Evolutionary conservation across 768 basidiomycete genomes (phyloP).

Genomic region (Podaxis mareebaensis): DNA sequence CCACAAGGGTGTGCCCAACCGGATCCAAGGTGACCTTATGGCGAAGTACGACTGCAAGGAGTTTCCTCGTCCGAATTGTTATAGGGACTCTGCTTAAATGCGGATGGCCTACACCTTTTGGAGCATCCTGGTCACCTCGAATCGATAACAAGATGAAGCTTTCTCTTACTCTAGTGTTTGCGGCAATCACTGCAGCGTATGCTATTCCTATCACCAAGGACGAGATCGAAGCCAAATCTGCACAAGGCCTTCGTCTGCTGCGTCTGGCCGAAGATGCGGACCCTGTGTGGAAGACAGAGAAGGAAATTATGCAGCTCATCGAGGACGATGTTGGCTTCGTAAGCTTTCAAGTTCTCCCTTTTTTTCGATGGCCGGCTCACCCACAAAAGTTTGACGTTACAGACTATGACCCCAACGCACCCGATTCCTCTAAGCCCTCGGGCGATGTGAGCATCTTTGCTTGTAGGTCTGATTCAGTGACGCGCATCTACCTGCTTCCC

Average conservation of each 20-base stretch:
- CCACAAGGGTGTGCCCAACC: neutral
- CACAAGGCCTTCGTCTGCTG: conserved; percentile 32
- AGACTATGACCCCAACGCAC: conserved; percentile 25
- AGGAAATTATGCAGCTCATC: conserved; percentile 30
- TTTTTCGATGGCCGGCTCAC: neutral
- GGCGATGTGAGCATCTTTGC: neutral
- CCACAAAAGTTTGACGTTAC: conserved; percentile 33
- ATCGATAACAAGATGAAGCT: neutral
- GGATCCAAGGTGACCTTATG: neutral
- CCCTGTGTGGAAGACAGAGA: conserved; percentile 33
- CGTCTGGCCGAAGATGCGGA: conserved; percentile 29
- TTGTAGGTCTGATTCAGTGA: neutral
- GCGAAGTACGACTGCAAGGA: neutral
- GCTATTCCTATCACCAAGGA: conserved; percentile 21
- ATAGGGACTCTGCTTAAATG: neutral
- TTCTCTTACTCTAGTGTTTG: conserved; percentile 3
- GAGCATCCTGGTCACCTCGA: neutral
- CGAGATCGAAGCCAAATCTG: conserved; percentile 28
- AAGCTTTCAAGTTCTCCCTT: conserved; percentile 5
- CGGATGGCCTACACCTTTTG: neutral
- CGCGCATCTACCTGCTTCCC: neutral
- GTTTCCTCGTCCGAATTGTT: neutral
- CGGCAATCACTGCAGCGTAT: neutral
- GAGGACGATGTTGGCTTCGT: conserved; percentile 26
- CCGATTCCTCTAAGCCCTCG: neutral